Conservation (phyloP, 441 rosid species). For the Brassica hybrid region DNA sequence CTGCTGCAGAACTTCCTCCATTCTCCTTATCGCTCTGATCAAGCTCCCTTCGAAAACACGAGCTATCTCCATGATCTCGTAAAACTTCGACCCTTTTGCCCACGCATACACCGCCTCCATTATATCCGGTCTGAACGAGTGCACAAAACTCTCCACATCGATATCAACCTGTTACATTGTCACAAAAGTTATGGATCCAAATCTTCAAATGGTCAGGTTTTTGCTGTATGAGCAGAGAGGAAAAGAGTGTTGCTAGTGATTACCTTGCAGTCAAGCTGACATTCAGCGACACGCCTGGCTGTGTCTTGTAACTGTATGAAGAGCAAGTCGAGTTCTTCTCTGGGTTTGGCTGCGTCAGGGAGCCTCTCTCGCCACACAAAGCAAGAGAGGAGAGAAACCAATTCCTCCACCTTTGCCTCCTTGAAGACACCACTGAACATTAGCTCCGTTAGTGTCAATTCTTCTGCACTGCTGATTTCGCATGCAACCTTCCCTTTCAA, state of each 20-base stretch:
- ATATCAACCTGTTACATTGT: slow-evolving; percentile 81
- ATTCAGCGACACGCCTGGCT: slow-evolving; percentile 88
- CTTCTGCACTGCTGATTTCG: slow-evolving; percentile 97
- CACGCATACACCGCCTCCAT: slow-evolving; percentile 96
- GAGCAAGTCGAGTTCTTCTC: slow-evolving; percentile 93
- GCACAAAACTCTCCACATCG: slow-evolving; percentile 82
- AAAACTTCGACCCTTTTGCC: slow-evolving; percentile 97
- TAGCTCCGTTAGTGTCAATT: slow-evolving; percentile 88
- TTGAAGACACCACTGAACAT: slow-evolving; percentile 89
- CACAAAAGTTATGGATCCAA: slow-evolving; percentile 22
- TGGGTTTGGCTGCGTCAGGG: slow-evolving; percentile 85
- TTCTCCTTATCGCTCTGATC: slow-evolving; percentile 96
- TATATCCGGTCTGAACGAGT: slow-evolving; percentile 88
- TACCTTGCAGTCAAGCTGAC: slow-evolving; percentile 98
- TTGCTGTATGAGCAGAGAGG: slow-evolving; percentile 12
- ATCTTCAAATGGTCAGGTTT: neutral
- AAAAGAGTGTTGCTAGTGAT: neutral
- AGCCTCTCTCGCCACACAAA: slow-evolving; percentile 97
- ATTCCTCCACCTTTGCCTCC: slow-evolving; percentile 85
- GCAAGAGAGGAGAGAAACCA: slow-evolving; percentile 96
- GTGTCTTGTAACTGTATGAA: slow-evolving; percentile 87
- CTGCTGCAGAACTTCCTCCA: slow-evolving; percentile 97
- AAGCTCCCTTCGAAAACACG: slow-evolving; percentile 96
- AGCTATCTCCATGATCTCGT: slow-evolving; percentile 92
- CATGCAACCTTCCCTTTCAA: slow-evolving; percentile 97